These are phyloP conservation scores for Chrysoporthe cubensis DNA, from an alignment of 2,329 filamentous ascomycete species.

Conservation along the genomic window DNA sequence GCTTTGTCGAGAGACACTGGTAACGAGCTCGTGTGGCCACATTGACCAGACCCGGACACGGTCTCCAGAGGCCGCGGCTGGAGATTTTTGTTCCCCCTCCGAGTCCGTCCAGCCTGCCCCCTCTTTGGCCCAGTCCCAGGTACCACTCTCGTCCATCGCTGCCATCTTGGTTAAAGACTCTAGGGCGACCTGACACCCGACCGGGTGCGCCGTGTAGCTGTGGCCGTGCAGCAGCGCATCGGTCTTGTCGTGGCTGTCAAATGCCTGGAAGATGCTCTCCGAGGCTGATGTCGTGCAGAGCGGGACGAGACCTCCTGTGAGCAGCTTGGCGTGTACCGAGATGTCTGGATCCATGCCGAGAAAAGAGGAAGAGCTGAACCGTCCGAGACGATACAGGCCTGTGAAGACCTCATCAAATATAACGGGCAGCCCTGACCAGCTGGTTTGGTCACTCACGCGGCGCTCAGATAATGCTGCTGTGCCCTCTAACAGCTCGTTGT, in stretches of 20 bases:
- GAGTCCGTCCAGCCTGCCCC: too few species aligned
- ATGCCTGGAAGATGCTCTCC: slow-evolving; percentile 72
- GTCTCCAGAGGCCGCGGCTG: too few species aligned
- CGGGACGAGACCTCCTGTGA: slow-evolving; percentile 80
- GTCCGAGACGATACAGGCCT: slow-evolving; percentile 79
- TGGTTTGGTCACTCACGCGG: too few species aligned
- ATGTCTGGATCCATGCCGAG: slow-evolving; percentile 73
- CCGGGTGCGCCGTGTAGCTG: slow-evolving; percentile 83
- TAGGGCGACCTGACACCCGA: slow-evolving; percentile 80
- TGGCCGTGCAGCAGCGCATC: slow-evolving; percentile 83
- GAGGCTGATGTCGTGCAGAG: slow-evolving; percentile 78
- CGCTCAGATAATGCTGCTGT: too few species aligned
- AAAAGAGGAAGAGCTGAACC: slow-evolving; percentile 71
- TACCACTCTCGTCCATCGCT: slow-evolving; percentile 56
- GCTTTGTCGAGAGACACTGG: not conserved
- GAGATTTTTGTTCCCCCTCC: too few species aligned
- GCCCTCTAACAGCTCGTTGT: slow-evolving; percentile 55
- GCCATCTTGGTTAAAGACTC: slow-evolving; percentile 65
- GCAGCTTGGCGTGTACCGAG: slow-evolving; percentile 79
- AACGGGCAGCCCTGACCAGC: slow-evolving; percentile 76
- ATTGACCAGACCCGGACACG: too few species aligned
- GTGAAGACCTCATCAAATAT: slow-evolving; percentile 90
- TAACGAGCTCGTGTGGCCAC: too few species aligned
- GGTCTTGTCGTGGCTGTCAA: slow-evolving; percentile 72
- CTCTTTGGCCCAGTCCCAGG: slow-evolving; percentile 13